Evolutionary conservation across 768 basidiomycete genomes (phyloP).

Genomic region (Cantharellus anzutake): DNA sequence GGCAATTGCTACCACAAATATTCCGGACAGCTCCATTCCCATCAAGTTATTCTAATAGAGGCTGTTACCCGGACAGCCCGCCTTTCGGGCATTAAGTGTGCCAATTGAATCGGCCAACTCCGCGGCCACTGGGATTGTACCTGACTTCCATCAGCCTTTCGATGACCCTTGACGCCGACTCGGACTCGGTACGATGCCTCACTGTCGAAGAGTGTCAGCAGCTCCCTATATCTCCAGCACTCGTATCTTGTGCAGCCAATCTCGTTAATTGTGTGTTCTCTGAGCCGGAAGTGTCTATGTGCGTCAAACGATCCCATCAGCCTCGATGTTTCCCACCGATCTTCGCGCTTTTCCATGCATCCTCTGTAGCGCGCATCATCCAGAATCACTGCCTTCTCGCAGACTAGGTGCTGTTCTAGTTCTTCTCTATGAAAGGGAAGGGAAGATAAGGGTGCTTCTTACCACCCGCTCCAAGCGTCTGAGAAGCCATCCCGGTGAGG

Average conservation of each 20-base stretch:
- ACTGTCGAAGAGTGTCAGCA: not conserved
- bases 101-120: too few relatives aligned
- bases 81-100: too few relatives aligned
- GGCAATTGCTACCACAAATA: too few relatives aligned
- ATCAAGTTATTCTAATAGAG: too few relatives aligned
- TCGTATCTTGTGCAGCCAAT: not conserved
- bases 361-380: not conserved
- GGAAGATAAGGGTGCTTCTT: constrained; percentile 51
- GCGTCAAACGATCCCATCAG: not conserved
- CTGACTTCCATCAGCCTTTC: too few relatives aligned
- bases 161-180: too few relatives aligned
- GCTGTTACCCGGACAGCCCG: too few relatives aligned
- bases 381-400: not conserved
- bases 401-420: constrained; percentile 57
- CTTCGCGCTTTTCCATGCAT: not conserved
- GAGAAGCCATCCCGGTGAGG: constrained; percentile 55
- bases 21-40: too few relatives aligned
- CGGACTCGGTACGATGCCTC: too few relatives aligned
- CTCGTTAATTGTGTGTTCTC: not conserved
- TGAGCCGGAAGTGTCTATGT: not conserved
- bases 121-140: too few relatives aligned
- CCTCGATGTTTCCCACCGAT: not conserved
- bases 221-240: not conserved
- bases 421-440: constrained; percentile 53
- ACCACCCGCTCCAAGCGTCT: constrained; percentile 70